A percentile compares a stretch with the other conserved stretches of the same genome.
These are phyloP conservation scores for Leptographium lundbergii DNA, from an alignment of 2,329 filamentous ascomycete species.

Conservation along the genomic window DNA sequence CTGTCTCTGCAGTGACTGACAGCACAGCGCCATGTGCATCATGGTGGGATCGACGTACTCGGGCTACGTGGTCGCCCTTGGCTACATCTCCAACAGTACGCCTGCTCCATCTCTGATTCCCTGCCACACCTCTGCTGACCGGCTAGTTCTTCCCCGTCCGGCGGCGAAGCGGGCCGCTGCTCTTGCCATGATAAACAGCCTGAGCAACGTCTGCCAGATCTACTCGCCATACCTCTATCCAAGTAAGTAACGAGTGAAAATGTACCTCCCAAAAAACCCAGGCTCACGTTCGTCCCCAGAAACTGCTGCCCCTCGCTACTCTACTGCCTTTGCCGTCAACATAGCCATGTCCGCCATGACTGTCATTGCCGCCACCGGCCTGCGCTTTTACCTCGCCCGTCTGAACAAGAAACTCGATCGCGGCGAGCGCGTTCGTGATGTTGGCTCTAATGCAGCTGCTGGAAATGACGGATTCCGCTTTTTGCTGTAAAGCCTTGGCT, in stretches of 20 bases:
- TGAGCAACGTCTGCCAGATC: neutral
- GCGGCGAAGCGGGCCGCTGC: neutral
- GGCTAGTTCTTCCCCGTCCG: neutral
- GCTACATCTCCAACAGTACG: constrained; percentile 1
- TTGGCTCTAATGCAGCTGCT: neutral
- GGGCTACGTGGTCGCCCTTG: neutral
- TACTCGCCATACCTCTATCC: neutral
- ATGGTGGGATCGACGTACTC: neutral
- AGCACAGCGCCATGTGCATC: neutral
- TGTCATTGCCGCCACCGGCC: neutral
- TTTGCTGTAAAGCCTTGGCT: neutral
- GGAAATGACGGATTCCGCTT: neutral
- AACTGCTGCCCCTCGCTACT: neutral
- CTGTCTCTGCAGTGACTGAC: neutral
- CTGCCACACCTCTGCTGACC: neutral
- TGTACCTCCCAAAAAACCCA: no score
- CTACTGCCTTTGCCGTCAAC: neutral
- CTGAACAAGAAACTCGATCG: neutral
- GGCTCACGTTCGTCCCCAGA: no score
- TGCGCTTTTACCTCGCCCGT: neutral
- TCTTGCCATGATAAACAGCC: neutral
- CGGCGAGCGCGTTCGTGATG: neutral
- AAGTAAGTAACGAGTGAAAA: no score
- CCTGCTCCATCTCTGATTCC: neutral
- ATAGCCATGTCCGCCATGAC: neutral